A percentile compares a stretch with the other conserved stretches of the same genome.
phyloP scores from a whole-genome alignment of 257 asterid genomes.

The Oldenlandia corymbosa region DNA sequence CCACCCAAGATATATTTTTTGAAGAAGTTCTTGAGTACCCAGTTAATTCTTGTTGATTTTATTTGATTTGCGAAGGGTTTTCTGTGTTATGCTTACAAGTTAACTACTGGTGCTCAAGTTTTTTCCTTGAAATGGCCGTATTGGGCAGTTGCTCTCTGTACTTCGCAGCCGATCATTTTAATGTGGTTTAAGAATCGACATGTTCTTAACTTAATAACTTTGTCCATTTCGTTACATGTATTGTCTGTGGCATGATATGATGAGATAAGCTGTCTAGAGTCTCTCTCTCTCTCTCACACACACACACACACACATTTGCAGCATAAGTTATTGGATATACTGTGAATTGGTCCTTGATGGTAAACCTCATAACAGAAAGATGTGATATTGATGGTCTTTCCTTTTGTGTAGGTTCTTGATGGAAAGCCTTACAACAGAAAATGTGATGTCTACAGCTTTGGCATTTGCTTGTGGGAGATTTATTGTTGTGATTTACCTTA shows the following conservation, averaged over 20 bases:
- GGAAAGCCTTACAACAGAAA: slow-evolving; percentile 95
- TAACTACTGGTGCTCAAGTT: background rate
- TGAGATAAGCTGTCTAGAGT: background rate
- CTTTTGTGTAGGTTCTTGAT: slow-evolving; percentile 61
- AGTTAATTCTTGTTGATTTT: background rate
- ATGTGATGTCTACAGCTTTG: slow-evolving; percentile 93
- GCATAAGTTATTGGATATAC: background rate
- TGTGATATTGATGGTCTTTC: slow-evolving; percentile 77
- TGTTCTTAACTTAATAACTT: background rate
- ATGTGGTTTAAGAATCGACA: background rate
- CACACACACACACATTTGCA: too few relatives aligned
- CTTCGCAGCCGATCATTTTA: background rate
- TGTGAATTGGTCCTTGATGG: slow-evolving; percentile 69
- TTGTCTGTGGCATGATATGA: background rate
- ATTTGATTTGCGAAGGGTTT: background rate
- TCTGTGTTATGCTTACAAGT: background rate
- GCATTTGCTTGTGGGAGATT: slow-evolving; percentile 88
- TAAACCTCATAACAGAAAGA: slow-evolving; percentile 77
- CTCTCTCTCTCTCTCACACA: background rate
- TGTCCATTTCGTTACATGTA: background rate
- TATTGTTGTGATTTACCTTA: slow-evolving; percentile 95
- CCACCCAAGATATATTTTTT: background rate
- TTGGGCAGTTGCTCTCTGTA: too few relatives aligned
- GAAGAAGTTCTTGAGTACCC: background rate
- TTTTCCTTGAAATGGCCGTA: background rate